Evolutionary conservation across 2,329 filamentous ascomycete genomes (phyloP), one percentile per base, ranked within the genome.

Genomic region (Leptographium radiaticola): DNA sequence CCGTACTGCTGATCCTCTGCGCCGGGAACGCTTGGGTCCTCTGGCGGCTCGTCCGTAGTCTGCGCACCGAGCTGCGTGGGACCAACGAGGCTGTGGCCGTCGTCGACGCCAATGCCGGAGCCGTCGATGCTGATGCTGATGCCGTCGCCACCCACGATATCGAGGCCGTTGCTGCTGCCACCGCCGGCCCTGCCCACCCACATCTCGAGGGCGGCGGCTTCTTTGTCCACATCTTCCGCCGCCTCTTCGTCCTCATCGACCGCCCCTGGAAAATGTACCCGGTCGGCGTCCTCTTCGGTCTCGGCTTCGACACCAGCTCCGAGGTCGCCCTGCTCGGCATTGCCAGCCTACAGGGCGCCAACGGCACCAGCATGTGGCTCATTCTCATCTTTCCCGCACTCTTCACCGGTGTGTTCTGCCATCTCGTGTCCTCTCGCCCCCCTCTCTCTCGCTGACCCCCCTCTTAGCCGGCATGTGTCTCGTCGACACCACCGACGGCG

Each of bases 201-300:
- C 78, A 83, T 56, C 76, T 94, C 15, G 83, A 91, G 60, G 88
- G 87, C 0, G 84, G 79, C 0, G 91, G 91, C 0, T 80, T 89
- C 53, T 68, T 96, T 42, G 83, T 86, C 31, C 72, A 74, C 1
- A 64, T 93, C 1, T 80, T 96, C 52, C 81, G 85, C 55, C 79
- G 74, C 57, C 75, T 94, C 57, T 96, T 97, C 68, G 81, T 80
- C 44, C 71, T 94, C 30, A 75, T 85, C 36, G 80, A 85, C 61
- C 70, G 79, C 6, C 86, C 87, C 0, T 97, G 91, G 91, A 97
- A 97, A 68, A 95, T 95, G 89, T 93, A 94, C 60, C 89, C 89
- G 0, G 72, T 95, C 0, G 91, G 91, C 0, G 76, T 97, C 0
- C 71, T 97, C 6, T 97, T 91, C 63, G 93, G 91, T 0, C 74